Percentiles rank a stretch among this genome's conserved stretches.
Evolutionary conservation across 768 basidiomycete species (phyloP).

Genomic region (Daedaleopsis sinensis): DNA sequence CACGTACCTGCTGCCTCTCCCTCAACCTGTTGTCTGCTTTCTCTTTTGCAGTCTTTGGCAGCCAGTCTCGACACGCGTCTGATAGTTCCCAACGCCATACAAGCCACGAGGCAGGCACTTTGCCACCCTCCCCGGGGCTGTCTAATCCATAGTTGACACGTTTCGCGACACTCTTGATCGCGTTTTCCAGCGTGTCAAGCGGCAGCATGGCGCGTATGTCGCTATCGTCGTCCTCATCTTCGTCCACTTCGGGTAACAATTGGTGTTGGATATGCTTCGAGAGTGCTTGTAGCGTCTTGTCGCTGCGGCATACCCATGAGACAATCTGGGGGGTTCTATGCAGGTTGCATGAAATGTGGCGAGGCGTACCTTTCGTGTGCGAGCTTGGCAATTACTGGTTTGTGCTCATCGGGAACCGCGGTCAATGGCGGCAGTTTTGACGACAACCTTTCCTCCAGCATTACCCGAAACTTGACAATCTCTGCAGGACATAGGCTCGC

Average conservation of each 20-base stretch:
- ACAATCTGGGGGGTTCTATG: not conserved
- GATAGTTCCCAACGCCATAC: constrained; percentile 90
- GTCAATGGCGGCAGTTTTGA: constrained; percentile 52
- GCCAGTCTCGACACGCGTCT: constrained; percentile 55
- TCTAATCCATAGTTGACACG: constrained; percentile 87
- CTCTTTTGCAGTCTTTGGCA: constrained; percentile 67
- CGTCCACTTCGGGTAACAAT: constrained; percentile 66
- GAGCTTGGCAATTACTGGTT: constrained; percentile 77
- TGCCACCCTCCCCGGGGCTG: constrained; percentile 44
- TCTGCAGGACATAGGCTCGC: constrained; percentile 42
- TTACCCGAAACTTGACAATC: constrained; percentile 75
- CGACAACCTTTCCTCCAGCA: constrained; percentile 60
- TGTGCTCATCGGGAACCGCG: constrained; percentile 67
- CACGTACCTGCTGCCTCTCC: constrained; percentile 67
- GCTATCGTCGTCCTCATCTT: constrained; percentile 45
- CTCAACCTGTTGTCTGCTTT: constrained; percentile 60
- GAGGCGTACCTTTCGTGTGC: constrained; percentile 78
- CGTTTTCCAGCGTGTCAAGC: constrained; percentile 56
- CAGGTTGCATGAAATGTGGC: not conserved
- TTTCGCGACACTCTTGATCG: constrained; percentile 62
- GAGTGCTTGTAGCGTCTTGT: constrained; percentile 66
- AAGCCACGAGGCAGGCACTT: constrained; percentile 62
- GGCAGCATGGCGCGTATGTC: constrained; percentile 40
- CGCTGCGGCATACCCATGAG: constrained; percentile 46
- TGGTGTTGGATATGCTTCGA: constrained; percentile 71